Base-by-base conservation (phyloP, 176 grass and related monocot genomes). In the Puccinellia tenuiflora region DNA sequence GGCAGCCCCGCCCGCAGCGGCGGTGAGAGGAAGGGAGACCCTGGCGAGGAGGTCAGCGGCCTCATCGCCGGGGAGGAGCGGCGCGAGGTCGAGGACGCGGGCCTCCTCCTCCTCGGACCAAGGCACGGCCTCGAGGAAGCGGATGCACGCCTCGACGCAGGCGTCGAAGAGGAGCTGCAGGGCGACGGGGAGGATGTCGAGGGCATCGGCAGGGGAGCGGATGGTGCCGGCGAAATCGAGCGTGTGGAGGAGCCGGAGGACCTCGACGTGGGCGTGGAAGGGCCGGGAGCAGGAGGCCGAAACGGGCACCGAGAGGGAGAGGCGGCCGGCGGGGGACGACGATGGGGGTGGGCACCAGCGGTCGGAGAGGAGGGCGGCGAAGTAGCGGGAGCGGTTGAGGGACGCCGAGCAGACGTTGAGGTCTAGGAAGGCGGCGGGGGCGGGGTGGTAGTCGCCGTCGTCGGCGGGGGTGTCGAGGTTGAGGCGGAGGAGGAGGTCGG, bases 91-190 rank as follows among this genome's bases (percentile, higher is more conserved):
- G 21, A 92, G 50, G 33, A 92, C 75, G 47, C 65, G 68, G 12
- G 78, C 79, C 51, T 94, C 92, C 59, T 95, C 90, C 37, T 92
- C 87, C 52, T 84, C 85, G 1, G 90, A 92, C 92, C 92, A 95
- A 1, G 90, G 90, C 10, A 94, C 90, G 12, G 82, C 68, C 85
- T 94, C 90, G 30, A 94, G 81, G 82, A 90, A 92, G 17, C 90
- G 92, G 60, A 91, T 55, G 76, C 92, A 94, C 25, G 74, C 87
- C 25, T 75, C 84, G 68, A 92, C 50, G 63, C 87, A 89, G 16
- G 84, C 90, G 73, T 92, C 90, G 78, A 91, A 94, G n/a, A 92
- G 81, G 60, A 94, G 84, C 67, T 94, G 87, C 18, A 85, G 79
- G 6, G 92, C 87, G 25, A 94, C 75, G 12, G 66, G 92, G 66